Evolutionary conservation across 495 filamentous ascomycete species (phyloP).

Genomic region (Friedmanniomyces endolithicus): DNA sequence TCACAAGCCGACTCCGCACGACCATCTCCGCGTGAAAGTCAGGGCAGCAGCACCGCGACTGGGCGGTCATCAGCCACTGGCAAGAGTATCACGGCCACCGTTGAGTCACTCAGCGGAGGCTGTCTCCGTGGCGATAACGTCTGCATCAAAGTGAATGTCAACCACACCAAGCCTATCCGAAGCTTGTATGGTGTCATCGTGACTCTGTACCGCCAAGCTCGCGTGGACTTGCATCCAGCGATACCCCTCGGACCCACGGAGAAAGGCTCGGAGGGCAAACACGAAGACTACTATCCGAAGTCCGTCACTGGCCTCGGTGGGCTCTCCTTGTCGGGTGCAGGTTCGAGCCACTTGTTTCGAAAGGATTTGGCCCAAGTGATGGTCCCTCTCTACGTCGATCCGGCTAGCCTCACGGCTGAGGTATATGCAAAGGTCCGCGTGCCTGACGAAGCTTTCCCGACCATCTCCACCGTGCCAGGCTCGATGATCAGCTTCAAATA

Average conservation of each 20-base stretch:
- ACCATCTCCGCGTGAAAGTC: slow-evolving; percentile 31
- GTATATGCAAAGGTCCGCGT: slow-evolving; percentile 72
- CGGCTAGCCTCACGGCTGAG: slow-evolving; percentile 57
- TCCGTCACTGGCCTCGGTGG: slow-evolving; percentile 62
- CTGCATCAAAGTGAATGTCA: slow-evolving; percentile 64
- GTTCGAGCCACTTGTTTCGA: slow-evolving; percentile 75
- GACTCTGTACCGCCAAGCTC: slow-evolving; percentile 81
- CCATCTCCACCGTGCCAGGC: slow-evolving; percentile 76
- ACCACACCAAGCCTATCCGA: slow-evolving; percentile 75
- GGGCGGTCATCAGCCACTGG: slow-evolving; percentile 33
- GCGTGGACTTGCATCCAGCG: slow-evolving; percentile 75
- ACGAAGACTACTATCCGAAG: slow-evolving; percentile 74
- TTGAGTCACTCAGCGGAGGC: slow-evolving; percentile 69
- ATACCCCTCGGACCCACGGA: slow-evolving; percentile 48
- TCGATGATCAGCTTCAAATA: slow-evolving; percentile 91
- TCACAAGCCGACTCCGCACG: slow-evolving; percentile 3
- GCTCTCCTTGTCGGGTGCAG: slow-evolving; percentile 66
- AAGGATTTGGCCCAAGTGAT: slow-evolving; percentile 86
- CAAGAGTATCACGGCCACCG: slow-evolving; percentile 75
- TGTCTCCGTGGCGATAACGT: slow-evolving; percentile 77
- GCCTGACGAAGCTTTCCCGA: slow-evolving; percentile 84
- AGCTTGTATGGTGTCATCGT: slow-evolving; percentile 86
- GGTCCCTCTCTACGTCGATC: slow-evolving; percentile 75
- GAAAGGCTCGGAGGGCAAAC: slow-evolving; percentile 53
- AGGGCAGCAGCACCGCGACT: slow-evolving; percentile 32